Evolutionary conservation across 305 asterid species (phyloP).

Genomic region (Fraxinus sp.): DNA sequence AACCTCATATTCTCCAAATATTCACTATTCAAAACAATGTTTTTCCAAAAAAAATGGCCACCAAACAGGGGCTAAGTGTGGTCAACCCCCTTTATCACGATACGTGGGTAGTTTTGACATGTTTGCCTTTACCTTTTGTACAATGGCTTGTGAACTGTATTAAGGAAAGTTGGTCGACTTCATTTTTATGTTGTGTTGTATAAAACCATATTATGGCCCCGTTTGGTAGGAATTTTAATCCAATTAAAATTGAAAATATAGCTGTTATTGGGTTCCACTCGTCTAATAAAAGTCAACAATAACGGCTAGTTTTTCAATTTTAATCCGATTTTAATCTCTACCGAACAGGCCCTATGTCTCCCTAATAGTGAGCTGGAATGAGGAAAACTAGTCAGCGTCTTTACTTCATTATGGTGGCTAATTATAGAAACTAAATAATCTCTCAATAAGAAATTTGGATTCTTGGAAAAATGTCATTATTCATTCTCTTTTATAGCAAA

Average conservation of each 20-base stretch:
- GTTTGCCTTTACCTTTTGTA: neutral
- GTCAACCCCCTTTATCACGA: neutral
- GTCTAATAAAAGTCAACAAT: too few relatives aligned
- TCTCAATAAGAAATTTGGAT: neutral
- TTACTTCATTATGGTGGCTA: constrained; percentile 9
- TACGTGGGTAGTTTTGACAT: neutral
- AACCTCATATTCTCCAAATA: too few relatives aligned
- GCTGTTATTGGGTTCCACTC: too few relatives aligned
- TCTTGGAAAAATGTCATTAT: neutral
- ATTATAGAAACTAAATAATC: neutral
- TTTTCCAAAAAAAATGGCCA: too few relatives aligned
- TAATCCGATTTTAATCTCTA: too few relatives aligned
- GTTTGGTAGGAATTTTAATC: too few relatives aligned
- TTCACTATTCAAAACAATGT: too few relatives aligned
- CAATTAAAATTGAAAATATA: too few relatives aligned
- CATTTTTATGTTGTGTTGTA: neutral
- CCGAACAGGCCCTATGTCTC: neutral
- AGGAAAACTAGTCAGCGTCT: neutral
- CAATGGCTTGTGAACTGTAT: neutral
- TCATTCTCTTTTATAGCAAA: neutral
- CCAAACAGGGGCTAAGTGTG: neutral
- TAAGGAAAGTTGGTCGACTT: neutral
- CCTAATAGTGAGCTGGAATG: neutral
- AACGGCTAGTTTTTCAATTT: too few relatives aligned
- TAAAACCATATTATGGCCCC: neutral